Evolutionary conservation across 2,329 filamentous ascomycete species (phyloP), one percentile per base, ranked within the genome.

Genomic region (Exophiala dermatitidis): DNA sequence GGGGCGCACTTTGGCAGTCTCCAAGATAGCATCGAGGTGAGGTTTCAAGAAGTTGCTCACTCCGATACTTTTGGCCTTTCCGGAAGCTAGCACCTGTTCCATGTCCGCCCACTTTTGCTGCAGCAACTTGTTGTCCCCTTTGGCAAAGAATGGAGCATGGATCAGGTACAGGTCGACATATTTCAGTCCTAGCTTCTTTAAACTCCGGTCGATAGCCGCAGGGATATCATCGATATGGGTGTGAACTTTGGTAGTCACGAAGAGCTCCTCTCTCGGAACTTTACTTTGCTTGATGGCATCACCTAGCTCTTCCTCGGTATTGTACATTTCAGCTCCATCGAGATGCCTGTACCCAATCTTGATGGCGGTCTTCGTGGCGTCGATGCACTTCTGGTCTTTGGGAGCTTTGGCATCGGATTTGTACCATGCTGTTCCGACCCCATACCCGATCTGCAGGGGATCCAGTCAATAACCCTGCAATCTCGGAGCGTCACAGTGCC

Each of bases 161-260:
- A 84, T 83, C 9, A 85, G 69, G 62, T 82, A 83, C 75, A 85
- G 66, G 58, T 85, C 82, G 10, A 85, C 79, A 62, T 84, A 79
- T 40, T 80, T 75, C 4, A 84, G 62, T 50, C 78, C 74, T 33
- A 85, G 68, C 65, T 83, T 83, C 68, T 79, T 73, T 62, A 85
- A 62, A 62, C 78, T 82, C 0, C 67, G 67, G 46, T 78, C 72
- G 52, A 85, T 70, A 6, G 81, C 79, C 26, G 65, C 67, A 3
- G 77, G 74, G 57, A 83, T 80, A 58, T 84, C 76, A 32, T 67
- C 67, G 46, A 80, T 77, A 59, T 74, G 78, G 2, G 65, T 67
- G 31, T 71, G 64, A 31, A 80, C 78, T 61, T 86, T 86, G 30
- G 80, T 82, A 0, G 77, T 80, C 12, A 78, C 66, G 55, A 75